These are phyloP conservation scores for Cucurbita moschata DNA, from an alignment of 306 rosid species.

Conservation along the genomic window DNA sequence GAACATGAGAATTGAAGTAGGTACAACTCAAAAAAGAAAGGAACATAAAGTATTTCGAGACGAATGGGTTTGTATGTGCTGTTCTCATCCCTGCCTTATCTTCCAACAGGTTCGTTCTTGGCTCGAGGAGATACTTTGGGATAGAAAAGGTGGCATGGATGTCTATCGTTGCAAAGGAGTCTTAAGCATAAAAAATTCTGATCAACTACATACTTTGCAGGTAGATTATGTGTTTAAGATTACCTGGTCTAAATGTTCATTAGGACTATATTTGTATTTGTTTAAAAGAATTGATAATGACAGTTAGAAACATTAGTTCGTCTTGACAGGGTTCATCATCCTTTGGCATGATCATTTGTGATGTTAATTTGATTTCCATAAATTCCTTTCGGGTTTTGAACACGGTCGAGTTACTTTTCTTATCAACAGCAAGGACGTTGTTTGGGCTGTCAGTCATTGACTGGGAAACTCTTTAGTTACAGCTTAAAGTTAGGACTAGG, in stretches of 20 bases:
- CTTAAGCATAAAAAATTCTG: conserved; percentile 41
- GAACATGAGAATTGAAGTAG: not conserved
- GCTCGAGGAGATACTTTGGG: conserved; percentile 98
- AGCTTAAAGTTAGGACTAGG: too few species aligned
- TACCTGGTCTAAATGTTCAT: too few species aligned
- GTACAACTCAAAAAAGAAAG: not conserved
- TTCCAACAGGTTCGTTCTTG: conserved; percentile 46
- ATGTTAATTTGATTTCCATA: not conserved
- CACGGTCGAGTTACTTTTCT: not conserved
- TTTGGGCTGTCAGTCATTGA: too few species aligned
- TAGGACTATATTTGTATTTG: too few species aligned
- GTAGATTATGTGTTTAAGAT: conserved; percentile 19
- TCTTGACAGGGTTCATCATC: not conserved
- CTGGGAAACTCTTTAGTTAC: too few species aligned
- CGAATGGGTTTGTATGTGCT: not conserved
- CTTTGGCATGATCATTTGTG: not conserved
- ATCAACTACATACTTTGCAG: conserved; percentile 80
- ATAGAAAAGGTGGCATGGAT: conserved; percentile 79
- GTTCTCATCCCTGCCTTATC: not conserved
- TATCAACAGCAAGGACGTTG: too few species aligned
- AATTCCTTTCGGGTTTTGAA: not conserved
- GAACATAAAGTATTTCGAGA: not conserved
- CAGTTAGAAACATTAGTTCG: too few species aligned
- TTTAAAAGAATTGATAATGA: too few species aligned
- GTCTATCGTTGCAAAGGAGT: conserved; percentile 92